Conservation (phyloP, 2,329 filamentous ascomycete genomes). For the Beauveria sp. region DNA sequence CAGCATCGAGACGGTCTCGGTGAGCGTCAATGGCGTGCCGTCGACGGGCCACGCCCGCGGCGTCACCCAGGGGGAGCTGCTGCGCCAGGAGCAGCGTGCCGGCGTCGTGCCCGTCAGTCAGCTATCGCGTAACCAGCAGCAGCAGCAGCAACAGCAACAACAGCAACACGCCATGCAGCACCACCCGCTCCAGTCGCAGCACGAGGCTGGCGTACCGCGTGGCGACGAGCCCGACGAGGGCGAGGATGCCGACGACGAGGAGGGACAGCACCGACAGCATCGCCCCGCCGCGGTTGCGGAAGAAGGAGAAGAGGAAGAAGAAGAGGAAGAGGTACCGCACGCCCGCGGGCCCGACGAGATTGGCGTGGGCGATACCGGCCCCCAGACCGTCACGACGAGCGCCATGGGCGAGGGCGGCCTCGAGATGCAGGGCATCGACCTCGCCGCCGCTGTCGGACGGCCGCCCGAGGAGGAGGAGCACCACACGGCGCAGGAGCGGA, state of each 20-base stretch:
- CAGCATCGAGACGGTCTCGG: conserved; percentile 72
- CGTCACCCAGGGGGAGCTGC: conserved; percentile 74
- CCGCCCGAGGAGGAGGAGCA: conserved; percentile 28
- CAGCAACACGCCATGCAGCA: background rate
- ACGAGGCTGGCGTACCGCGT: conserved; percentile 10
- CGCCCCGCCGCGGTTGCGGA: conserved; percentile 13
- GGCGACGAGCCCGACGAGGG: conserved; percentile 10
- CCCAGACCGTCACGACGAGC: conserved; percentile 46
- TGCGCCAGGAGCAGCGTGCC: conserved; percentile 79
- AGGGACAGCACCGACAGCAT: background rate
- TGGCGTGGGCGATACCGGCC: conserved; percentile 79
- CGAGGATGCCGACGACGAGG: conserved; percentile 13
- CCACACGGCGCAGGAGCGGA: conserved; percentile 2
- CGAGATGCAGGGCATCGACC: conserved; percentile 49
- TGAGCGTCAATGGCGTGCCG: conserved; percentile 63
- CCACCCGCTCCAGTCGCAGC: conserved; percentile 12
- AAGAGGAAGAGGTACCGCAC: conserved; percentile 63
- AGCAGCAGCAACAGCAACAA: background rate
- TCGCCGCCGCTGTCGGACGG: conserved; percentile 54
- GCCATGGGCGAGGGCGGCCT: conserved; percentile 32
- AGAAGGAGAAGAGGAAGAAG: conserved; percentile 35
- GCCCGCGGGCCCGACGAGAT: conserved; percentile 79
- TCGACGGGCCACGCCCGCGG: conserved; percentile 45
- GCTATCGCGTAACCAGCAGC: conserved; percentile 35
- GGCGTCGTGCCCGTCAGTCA: conserved; percentile 67